Evolutionary conservation across 768 basidiomycete genomes (phyloP), one percentile per base, ranked within the genome.

Genomic region (Boletus vinaceobasis): DNA sequence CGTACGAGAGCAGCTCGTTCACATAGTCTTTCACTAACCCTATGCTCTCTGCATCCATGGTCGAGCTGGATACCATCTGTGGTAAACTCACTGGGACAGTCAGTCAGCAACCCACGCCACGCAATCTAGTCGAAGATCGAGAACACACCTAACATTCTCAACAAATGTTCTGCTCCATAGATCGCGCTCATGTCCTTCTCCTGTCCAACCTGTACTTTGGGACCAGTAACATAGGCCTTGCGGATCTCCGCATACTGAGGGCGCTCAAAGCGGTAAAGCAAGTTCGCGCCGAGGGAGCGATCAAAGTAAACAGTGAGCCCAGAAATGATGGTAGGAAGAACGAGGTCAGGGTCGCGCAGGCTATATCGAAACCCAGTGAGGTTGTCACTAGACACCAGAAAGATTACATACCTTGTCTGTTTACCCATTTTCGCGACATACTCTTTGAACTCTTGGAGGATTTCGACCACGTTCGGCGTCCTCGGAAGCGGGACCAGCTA

Each of bases 181-280:
- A 98, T 79, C 48, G 82, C 75, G 66, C 90, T 93, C 87, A 97
- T 91, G 63, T 91, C 86, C 69, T 84, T 88, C 66, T 92, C 90
- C 57, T 84, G 76, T 6, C 77, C 80, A 11, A 86, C 76, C 47
- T 79, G 72, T 27, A 90, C 88, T 47, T 84, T 79, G 45, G 78
- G 84, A 1, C 87, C 89, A 7, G 90, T 91, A 57, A 86, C 82
- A 60, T 86, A 90, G 57, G 73, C 71, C 63, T 86, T 85, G 42
- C 89, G 81, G 23, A 91, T 80, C 45, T 87, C 84, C 6, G 87
- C 86, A 58, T 96, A 98, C 69, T 98, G 95, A 7, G 85, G 84
- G n/a, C 96, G 83, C 70, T 99, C 96, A 60, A 96, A 94, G 19
- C 93, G 87, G 66, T 98, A 99, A 4, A 98, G 79, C 27, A 99